These are phyloP conservation scores for Lentinus brumalis DNA, from an alignment of 768 basidiomycete genomes.

Conservation along the genomic window DNA sequence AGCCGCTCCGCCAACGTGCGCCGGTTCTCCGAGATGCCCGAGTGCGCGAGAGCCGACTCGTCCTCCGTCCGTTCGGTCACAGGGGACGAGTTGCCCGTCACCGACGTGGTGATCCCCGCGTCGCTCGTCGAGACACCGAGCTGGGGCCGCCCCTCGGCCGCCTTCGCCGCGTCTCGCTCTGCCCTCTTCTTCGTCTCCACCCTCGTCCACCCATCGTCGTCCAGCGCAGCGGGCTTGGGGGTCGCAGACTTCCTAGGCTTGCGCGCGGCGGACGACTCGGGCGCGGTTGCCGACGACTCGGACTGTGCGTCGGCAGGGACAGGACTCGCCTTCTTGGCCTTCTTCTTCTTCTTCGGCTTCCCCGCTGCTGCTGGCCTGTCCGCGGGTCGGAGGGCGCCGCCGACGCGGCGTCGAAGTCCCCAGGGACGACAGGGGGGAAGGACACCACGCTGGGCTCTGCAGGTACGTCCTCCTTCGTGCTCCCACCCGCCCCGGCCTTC, in stretches of 20 bases:
- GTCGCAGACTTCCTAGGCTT: conserved; percentile 36
- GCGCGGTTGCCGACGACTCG: conserved; percentile 32
- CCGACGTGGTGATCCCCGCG: conserved; percentile 47
- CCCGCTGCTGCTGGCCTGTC: conserved; percentile 30
- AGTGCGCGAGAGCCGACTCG: conserved; percentile 19
- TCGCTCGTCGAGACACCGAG: conserved; percentile 47
- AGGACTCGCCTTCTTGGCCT: conserved; percentile 27
- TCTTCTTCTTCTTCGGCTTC: conserved; percentile 52
- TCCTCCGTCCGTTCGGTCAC: conserved; percentile 37
- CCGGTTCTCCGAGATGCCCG: conserved; percentile 19
- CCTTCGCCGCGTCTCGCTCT: not conserved
- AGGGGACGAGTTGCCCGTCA: conserved; percentile 44
- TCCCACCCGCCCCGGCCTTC: conserved; percentile 8
- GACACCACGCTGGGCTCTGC: conserved; percentile 35
- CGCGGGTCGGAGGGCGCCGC: conserved; percentile 18
- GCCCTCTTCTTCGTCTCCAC: conserved; percentile 49
- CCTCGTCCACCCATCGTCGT: conserved; percentile 72
- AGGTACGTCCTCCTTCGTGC: conserved; percentile 6
- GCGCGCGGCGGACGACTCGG: conserved; percentile 30
- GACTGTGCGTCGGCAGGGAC: conserved; percentile 26
- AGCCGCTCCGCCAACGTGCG: conserved; percentile 62
- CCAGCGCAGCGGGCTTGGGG: conserved; percentile 38
- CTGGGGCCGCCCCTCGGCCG: conserved; percentile 17
- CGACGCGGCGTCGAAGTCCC: conserved; percentile 40
- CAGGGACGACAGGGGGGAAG: conserved; percentile 46